Conservation (phyloP, 768 basidiomycete genomes). For the Mycena sanguinolenta region DNA sequence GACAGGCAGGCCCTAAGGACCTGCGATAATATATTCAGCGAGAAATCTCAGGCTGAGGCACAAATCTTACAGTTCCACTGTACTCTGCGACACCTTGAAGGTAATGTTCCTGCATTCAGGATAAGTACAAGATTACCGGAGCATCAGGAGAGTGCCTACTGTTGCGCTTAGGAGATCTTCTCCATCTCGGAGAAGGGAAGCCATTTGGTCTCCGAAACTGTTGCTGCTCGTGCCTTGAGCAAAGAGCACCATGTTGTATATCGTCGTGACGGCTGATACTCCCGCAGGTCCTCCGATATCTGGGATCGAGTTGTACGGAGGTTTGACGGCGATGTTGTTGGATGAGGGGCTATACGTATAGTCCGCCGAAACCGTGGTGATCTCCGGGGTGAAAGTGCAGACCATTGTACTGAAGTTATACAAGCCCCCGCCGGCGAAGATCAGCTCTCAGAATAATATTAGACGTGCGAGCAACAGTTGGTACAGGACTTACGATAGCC, state of each 20-base stretch:
- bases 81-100: background rate
- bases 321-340: background rate
- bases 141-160: background rate
- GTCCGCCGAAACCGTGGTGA: background rate
- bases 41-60: background rate
- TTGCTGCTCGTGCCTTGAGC: background rate
- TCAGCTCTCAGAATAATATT: background rate
- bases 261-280: background rate
- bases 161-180: background rate
- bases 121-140: background rate
- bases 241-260: background rate
- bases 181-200: background rate
- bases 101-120: background rate
- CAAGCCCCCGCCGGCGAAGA: background rate
- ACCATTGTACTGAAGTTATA: background rate
- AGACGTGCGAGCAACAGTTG: background rate
- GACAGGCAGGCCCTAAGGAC: background rate
- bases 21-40: background rate
- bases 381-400: background rate
- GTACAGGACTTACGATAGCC: conserved; percentile 8
- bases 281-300: background rate
- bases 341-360: background rate
- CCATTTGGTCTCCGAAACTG: background rate
- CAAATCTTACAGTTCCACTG: background rate
- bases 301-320: too few relatives aligned